Base-by-base conservation (phyloP, 2,329 filamentous ascomycete genomes). In the Aspergillus nomiae region DNA sequence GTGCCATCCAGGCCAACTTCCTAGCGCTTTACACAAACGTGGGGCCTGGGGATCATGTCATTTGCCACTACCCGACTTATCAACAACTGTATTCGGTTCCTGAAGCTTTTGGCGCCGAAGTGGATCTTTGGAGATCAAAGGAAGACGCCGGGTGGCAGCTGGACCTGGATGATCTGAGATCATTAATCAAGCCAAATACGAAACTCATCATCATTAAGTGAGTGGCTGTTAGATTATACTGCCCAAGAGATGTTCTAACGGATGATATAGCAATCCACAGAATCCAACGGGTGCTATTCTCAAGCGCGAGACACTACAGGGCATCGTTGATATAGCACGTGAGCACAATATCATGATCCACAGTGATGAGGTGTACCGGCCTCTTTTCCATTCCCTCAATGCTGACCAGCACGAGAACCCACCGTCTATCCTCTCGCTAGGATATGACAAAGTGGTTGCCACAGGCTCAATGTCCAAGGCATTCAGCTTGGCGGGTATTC, bases 61-160 rank as follows among this genome's bases (percentile, higher is more conserved):
- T 96, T 63, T 95, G 91, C 71, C 90, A 95, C 62, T 92, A 93
- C 73, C 92, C 93, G 14, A 94, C 92, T 0, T 96, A 95, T 71
- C 91, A 95, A 75, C 92, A 95, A 70, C 84, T 96, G 1, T 95
- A 94, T 73, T 82, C 87, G 11, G 86, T 96, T 0, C 92, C 92
- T 0, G 83, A 84, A 67, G 90, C 88, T 43, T 79, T 96, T 6
- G 92, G 92, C 0, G 92, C 91, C 1, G 86, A 92, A 63, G 90
- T 96, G 19, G 88, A 88, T 48, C 76, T 94, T 12, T 96, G 92
- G 92, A 87, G 86, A 73, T 83, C 92, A 10, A 84, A 83, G 56
- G 83, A 86, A 45, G 82, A 87, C 26, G 84, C 91, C 56, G 83
- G 85, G 19, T 95, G 89, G 81, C 78, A 89, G 8, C 87, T 91